Base-by-base conservation (phyloP, 768 basidiomycete species). In the Sistotremastrum niveocremeum region DNA sequence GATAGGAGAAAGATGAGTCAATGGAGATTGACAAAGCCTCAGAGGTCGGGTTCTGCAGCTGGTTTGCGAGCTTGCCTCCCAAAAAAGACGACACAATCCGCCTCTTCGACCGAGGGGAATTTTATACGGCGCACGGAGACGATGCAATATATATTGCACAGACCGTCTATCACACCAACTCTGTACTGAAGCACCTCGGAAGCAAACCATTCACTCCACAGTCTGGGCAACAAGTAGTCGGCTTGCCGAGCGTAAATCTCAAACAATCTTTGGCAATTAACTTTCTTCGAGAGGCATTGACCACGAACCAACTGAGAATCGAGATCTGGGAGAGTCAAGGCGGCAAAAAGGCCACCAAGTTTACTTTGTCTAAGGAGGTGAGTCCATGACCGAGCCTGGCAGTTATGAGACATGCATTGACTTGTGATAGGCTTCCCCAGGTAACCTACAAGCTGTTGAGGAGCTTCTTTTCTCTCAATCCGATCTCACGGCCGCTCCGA, bases 111-210 rank as follows among this genome's bases (percentile, higher is more conserved):
- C 79, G 90, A 29, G 73, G 71, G 54, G 79, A 84, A 10, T 97
- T 74, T 63, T 97, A 88, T 65, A 77, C 81, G n/a, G 81, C 79
- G 1, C 89, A 97, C 57, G 91, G 90, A 0, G 65, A 76, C 4
- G 93, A 97, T 61, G 94, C 94, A 1, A 66, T 76, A n/a, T 89
- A 79, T 52, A 77, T 94, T 51, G 93, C 94, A 4, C 69, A 77
- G 12, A 73, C 87, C 54, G 79, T 85, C 45, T 90, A 77, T 54
- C 82, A 76, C 46, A 99, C 95, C 2, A 84, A 87, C 55, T 82
- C 87, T 1, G 91, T 97, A 48, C 72, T 99, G 62, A 94, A 94
- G 62, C 84, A 87, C 58, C 77, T 95, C 37, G 94, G 94, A 5
- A 59, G 54, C 34, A 59, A 20, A 20, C 20, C 20, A 20, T 20